A percentile compares a stretch with the other conserved stretches of the same genome.
Conservation (phyloP, 768 basidiomycete species). For the Kwoniella botswanensis region DNA sequence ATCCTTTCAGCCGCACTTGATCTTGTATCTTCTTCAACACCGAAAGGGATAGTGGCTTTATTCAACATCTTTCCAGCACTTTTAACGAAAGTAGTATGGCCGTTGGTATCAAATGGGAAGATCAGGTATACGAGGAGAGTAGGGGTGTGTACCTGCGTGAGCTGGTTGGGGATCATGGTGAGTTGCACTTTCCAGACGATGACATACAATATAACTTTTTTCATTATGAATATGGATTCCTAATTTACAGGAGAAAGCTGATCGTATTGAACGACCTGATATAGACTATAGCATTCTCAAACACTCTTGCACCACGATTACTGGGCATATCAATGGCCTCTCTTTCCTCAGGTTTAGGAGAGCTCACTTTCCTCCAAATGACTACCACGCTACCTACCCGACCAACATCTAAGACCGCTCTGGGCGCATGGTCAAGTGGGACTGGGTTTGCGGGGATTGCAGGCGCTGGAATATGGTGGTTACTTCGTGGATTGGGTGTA, state of each 20-base stretch:
- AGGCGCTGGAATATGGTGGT: conserved; percentile 95
- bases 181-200: conserved; percentile 51
- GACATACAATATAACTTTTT: too few species aligned
- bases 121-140: conserved; percentile 80
- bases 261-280: neutral
- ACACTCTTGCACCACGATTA: conserved; percentile 70
- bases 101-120: conserved; percentile 82
- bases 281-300: conserved; percentile 78
- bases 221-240: too few species aligned
- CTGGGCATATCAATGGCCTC: conserved; percentile 82
- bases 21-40: conserved; percentile 85
- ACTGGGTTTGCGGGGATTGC: conserved; percentile 93
- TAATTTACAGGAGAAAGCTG: neutral
- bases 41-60: conserved; percentile 92
- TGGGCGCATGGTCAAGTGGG: conserved; percentile 93
- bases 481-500: conserved; percentile 82
- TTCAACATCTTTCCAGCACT: conserved; percentile 92
- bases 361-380: conserved; percentile 92
- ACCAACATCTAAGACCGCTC: conserved; percentile 67
- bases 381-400: conserved; percentile 61
- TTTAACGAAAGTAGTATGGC: conserved; percentile 87
- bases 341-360: conserved; percentile 90
- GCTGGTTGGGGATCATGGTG: conserved; percentile 85
- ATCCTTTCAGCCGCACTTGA: conserved; percentile 96
- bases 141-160: conserved; percentile 73